Percentiles rank a stretch among this genome's conserved stretches.
These are phyloP conservation scores for Malus fusca DNA, from an alignment of 306 rosid genomes.

Conservation along the genomic window DNA sequence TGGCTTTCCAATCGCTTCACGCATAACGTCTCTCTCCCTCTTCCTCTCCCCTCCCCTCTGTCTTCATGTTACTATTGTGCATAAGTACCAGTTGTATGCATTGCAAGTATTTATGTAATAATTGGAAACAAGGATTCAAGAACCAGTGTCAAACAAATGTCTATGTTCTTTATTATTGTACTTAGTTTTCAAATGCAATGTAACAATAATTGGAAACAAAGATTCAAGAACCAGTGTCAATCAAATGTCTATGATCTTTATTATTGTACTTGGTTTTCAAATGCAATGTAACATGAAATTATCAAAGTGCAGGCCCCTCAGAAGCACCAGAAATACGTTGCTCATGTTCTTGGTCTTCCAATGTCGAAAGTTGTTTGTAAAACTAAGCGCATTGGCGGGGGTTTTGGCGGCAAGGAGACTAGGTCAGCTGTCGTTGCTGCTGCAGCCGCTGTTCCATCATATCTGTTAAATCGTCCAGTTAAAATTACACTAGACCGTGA, in stretches of 20 bases:
- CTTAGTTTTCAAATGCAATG: not conserved
- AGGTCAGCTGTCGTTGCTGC: constrained; percentile 79
- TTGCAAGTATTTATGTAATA: not conserved
- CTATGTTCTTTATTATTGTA: not conserved
- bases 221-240: not conserved
- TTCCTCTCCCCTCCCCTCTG: not conserved
- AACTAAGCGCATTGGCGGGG: constrained; percentile 96
- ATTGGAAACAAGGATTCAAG: no score
- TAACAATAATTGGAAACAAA: no score
- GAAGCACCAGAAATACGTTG: constrained; percentile 86
- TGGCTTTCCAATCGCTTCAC: not conserved
- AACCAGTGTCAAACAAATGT: not conserved
- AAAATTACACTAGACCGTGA: constrained; percentile 84
- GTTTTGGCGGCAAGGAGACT: constrained; percentile 98
- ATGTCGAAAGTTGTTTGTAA: constrained; percentile 93
- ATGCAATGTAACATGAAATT: constrained; percentile 1
- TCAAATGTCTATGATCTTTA: not conserved
- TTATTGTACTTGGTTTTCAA: not conserved
- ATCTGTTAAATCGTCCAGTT: constrained; percentile 70
- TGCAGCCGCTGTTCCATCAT: constrained; percentile 83
- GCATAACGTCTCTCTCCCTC: not conserved
- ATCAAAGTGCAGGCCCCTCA: constrained; percentile 71
- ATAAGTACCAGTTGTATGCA: not conserved
- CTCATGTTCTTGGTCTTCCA: constrained; percentile 84
- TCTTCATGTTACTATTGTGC: not conserved